These are phyloP conservation scores for Toxoplasma gondii DNA, from an alignment of 169 alveolate species.

Conservation along the genomic window DNA sequence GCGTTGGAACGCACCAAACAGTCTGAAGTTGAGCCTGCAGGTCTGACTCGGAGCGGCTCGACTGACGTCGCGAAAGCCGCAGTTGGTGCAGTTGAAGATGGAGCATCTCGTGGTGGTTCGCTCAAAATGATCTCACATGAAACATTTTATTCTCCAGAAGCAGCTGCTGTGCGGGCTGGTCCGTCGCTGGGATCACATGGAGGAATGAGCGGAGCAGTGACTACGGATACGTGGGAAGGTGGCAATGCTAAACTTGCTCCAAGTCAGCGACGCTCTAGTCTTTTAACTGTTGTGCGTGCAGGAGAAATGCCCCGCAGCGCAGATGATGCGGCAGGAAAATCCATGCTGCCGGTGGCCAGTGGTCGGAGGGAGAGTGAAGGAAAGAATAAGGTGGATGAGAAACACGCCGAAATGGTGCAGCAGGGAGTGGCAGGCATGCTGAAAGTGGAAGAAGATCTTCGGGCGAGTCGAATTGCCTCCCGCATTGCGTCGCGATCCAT, in stretches of 20 bases:
- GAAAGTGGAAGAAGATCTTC: neutral
- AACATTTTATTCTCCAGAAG: neutral
- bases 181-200: neutral
- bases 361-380: neutral
- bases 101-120: neutral
- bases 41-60: neutral
- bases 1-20: neutral
- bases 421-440: neutral
- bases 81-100: neutral
- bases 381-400: neutral
- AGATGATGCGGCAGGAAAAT: neutral
- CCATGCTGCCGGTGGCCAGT: neutral
- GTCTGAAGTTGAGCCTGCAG: neutral
- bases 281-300: neutral
- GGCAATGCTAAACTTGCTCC: neutral
- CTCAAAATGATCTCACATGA: neutral
- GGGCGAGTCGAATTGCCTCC: constrained; percentile 15
- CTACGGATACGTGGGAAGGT: neutral
- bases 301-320: neutral
- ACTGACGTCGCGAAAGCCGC: neutral
- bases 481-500: constrained; percentile 26
- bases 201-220: neutral
- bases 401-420: neutral
- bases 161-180: neutral
- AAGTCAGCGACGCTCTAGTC: neutral